Base-by-base conservation (phyloP, 1,284 basidiomycete species). In the Papiliotrema nemorosa region DNA sequence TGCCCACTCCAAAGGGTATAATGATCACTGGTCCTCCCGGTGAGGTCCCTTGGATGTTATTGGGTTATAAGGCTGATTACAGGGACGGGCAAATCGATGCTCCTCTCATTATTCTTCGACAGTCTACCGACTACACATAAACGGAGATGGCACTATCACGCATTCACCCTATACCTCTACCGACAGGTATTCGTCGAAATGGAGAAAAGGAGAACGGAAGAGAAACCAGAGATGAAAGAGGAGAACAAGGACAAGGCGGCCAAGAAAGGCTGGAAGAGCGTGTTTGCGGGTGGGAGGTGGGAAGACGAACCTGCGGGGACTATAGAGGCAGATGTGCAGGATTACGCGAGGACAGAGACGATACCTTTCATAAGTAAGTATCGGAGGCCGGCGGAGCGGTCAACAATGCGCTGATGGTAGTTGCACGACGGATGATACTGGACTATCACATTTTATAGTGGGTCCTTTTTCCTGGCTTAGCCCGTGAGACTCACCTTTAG, bases 141-240 rank as follows among this genome's bases (percentile, higher is more conserved):
- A 67, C 75, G 79, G 2, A 77, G 84, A 18, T 81, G 82, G 46
- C 84, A 86, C 67, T 86, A 86, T 70, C 82, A 80, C 66, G 78
- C 84, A 52, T 81, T 87, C 56, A 80, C 86, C 0, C 78, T 87
- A 9, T 82, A 82, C 40, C 77, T 87, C 9, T 87, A 87, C 69
- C 80, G 81, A 47, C 75, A 55, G 62, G 83, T 61, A 75, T 82
- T 70, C 47, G 43, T 52, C 3, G 73, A 74, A 52, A 58, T 70
- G 55, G 58, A 66, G 47, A 45, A 57, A 54, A 57, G 72, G 14
- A 56, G 67, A 44, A 47, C 62, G 24, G 67, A 57, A 27, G 58
- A 64, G 9, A 38, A 54, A 2, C 57, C 59, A 25, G 53, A 60
- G 46, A 31, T 49, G 54, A 46, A 79, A 72, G 77, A 77, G 63